Evolutionary conservation across 495 filamentous ascomycete genomes (phyloP).

Genomic region (Penicillium lagena): DNA sequence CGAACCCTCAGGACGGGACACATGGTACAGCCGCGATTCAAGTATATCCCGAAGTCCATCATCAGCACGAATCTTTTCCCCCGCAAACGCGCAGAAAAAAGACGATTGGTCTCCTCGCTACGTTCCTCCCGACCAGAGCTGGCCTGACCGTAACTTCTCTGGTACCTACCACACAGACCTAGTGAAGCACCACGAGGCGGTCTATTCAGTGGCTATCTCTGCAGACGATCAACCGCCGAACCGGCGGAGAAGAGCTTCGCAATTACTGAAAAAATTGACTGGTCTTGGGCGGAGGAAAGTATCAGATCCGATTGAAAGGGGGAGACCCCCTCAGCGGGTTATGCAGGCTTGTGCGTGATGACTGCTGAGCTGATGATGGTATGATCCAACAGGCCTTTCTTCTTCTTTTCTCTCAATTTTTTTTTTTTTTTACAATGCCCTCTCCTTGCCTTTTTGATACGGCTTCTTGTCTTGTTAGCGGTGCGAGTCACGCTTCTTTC

Average conservation of each 20-base stretch:
- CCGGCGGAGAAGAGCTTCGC: constrained; percentile 9
- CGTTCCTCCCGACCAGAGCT: not conserved
- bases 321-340: not conserved
- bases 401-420: too few relatives aligned
- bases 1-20: not conserved
- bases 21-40: not conserved
- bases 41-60: not conserved
- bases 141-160: too few relatives aligned
- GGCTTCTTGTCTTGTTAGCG: too few relatives aligned
- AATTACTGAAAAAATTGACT: constrained; percentile 17
- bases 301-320: not conserved
- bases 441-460: too few relatives aligned
- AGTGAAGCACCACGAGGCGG: not conserved
- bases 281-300: constrained; percentile 11
- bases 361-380: not conserved
- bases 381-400: not conserved
- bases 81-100: not conserved
- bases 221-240: not conserved
- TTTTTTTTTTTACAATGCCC: too few relatives aligned
- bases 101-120: constrained; percentile 1
- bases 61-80: constrained; percentile 5
- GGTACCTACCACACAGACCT: too few relatives aligned
- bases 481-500: too few relatives aligned
- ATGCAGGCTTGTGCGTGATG: constrained; percentile 1
- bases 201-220: constrained; percentile 5